Evolutionary conservation across 2,329 filamentous ascomycete genomes (phyloP).

Genomic region (Ceratocystis diversiconidia): DNA sequence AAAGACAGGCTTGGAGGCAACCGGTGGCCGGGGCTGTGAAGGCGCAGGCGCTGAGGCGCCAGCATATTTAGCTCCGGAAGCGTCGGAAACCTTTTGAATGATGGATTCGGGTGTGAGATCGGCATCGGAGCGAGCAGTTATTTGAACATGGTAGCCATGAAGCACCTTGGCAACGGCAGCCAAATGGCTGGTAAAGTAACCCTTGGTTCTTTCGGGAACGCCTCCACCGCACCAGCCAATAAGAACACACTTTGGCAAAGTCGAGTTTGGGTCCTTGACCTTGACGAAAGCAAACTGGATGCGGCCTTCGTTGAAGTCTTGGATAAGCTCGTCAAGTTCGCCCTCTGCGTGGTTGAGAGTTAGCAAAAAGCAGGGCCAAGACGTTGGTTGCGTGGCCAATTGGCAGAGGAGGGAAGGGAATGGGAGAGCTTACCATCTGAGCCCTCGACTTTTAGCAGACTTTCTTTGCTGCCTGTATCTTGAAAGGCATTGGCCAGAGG

Average conservation of each 20-base stretch:
- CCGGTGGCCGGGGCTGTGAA: slow-evolving; percentile 36
- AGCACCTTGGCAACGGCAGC: slow-evolving; percentile 81
- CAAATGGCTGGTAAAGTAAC: slow-evolving; percentile 93
- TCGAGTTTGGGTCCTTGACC: slow-evolving; percentile 86
- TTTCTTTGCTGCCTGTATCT: slow-evolving; percentile 74
- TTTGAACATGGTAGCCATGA: slow-evolving; percentile 94
- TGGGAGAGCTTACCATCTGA: slow-evolving; percentile 54
- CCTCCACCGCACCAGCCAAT: slow-evolving; percentile 96
- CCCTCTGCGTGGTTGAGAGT: slow-evolving; percentile 49
- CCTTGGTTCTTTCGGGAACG: slow-evolving; percentile 95
- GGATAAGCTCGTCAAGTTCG: slow-evolving; percentile 75
- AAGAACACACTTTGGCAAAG: slow-evolving; percentile 78
- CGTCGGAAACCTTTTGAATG: slow-evolving; percentile 84
- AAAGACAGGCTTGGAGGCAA: slow-evolving; percentile 82
- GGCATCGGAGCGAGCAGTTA: slow-evolving; percentile 81
- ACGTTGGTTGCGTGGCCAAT: neutral
- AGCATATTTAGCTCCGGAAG: slow-evolving; percentile 89
- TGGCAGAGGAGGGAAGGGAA: neutral
- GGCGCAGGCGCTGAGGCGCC: slow-evolving; percentile 41
- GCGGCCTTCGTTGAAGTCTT: slow-evolving; percentile 92
- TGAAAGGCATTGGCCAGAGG: slow-evolving; percentile 90
- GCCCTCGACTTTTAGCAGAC: slow-evolving; percentile 82
- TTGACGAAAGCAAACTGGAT: slow-evolving; percentile 96
- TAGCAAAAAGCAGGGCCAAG: slow-evolving; percentile 5
- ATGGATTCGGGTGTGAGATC: slow-evolving; percentile 81